Base-by-base conservation (phyloP, 495 filamentous ascomycete genomes). In the Tuber umbilicatum region DNA sequence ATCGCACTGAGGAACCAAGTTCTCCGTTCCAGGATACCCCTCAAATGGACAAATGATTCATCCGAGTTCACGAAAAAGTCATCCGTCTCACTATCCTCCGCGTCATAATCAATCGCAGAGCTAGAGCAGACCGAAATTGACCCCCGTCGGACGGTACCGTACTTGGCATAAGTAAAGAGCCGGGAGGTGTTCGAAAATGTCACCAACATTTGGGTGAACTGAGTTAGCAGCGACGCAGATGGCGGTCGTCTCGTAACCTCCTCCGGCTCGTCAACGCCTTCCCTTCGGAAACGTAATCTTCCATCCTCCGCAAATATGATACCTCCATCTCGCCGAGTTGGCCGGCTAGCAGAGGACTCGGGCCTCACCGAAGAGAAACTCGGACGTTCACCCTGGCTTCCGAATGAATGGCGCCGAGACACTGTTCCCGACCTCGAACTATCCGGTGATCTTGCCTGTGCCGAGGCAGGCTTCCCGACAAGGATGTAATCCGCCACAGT, bases 1-100 rank as follows among this genome's bases (percentile, higher is more conserved):
- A 78, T 72, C 0, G 81, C 78, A 68, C 75, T 82, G 37, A 80
- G 43, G 70, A 80, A 82, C 81, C 81, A 82, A 55, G 47, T n/a
- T 14, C 71, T 55, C 42, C 73, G 75, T 72, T 80, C 75, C 12
- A 82, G 60, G 19, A 73, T 71, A 27, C 31, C n/a, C 17, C 70
- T 75, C 31, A 79, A 45, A 7, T 72, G 55, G 23, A 21, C 45
- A 19, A 50, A 43, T 27, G 77, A 73, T 60, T 81, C 80, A 43
- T 77, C 80, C 43, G 73, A 72, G 16, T 64, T 64, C 10, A 70
- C 31, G 7, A 67, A 72, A 42, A 78, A 79, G 38, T 47, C 70
- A 35, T 47, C 75, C n/a, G 35, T 76, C 9, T 69, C 76, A 12
- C 76, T 76, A 35, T 79, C 69, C 27, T 55, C 77, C 27, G 72